Percentiles rank a stretch among this genome's conserved stretches.
phyloP scores from a whole-genome alignment of 2,329 filamentous ascomycete species.

The Corinectria fuckeliana region DNA sequence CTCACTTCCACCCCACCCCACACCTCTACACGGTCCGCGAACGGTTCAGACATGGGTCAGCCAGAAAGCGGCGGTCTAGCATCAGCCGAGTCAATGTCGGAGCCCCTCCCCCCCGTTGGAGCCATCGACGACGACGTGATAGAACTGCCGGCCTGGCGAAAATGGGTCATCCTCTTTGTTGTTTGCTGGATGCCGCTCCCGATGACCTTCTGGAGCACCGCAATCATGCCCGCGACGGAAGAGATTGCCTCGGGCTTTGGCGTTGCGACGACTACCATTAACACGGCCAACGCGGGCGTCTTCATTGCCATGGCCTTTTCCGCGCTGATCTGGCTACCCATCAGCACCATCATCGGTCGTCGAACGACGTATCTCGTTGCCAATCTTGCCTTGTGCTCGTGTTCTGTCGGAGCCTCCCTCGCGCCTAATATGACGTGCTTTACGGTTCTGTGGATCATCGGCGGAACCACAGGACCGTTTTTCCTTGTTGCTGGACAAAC shows the following conservation, averaged over 20 bases:
- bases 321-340: constrained; percentile 33
- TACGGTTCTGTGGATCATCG: constrained; percentile 31
- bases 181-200: constrained; percentile 39
- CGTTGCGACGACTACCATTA: constrained; percentile 25
- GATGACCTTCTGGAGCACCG: constrained; percentile 39
- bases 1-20: constrained; percentile 3
- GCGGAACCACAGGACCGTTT: constrained; percentile 35
- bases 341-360: constrained; percentile 35
- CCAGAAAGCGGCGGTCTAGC: constrained; percentile 11
- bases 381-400: constrained; percentile 28
- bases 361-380: constrained; percentile 35
- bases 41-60: constrained; percentile 18
- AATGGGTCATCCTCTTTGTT: constrained; percentile 38
- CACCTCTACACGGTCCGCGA: not conserved
- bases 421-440: constrained; percentile 33
- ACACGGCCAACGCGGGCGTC: constrained; percentile 33
- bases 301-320: constrained; percentile 35
- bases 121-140: constrained; percentile 32
- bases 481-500: constrained; percentile 37
- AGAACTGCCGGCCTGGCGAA: constrained; percentile 32
- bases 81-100: not conserved
- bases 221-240: constrained; percentile 33
- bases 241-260: constrained; percentile 28
- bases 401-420: constrained; percentile 31
- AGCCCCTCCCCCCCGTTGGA: constrained; percentile 1